A percentile compares a stretch with the other conserved stretches of the same genome.
Conservation (phyloP, 805 yeast species). For the Ogataea neopini region DNA sequence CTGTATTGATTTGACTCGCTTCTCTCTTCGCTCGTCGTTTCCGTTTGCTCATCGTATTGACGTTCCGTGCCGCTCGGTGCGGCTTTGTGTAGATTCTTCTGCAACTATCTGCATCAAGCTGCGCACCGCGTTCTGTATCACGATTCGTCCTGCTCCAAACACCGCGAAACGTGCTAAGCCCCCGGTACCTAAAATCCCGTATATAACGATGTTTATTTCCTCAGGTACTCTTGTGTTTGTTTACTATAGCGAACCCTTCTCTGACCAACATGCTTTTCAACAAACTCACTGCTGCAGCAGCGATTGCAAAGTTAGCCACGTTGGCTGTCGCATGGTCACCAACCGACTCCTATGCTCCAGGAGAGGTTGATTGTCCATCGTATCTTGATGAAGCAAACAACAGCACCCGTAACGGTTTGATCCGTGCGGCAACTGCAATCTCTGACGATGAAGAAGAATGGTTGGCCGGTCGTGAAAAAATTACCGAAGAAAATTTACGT, state of each 20-base stretch:
- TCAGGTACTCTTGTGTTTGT: too few relatives aligned
- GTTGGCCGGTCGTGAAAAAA: constrained; percentile 48
- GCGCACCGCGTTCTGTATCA: not conserved
- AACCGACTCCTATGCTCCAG: constrained; percentile 62
- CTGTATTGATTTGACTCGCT: too few relatives aligned
- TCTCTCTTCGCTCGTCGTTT: too few relatives aligned
- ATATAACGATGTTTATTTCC: not conserved
- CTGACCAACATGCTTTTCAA: constrained; percentile 2
- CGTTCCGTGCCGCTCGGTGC: too few relatives aligned
- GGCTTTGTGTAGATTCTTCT: too few relatives aligned
- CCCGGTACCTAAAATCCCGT: not conserved
- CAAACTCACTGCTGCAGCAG: not conserved
- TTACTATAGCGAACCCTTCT: too few relatives aligned
- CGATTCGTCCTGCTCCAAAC: not conserved
- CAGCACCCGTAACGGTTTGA: constrained; percentile 23
- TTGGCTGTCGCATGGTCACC: constrained; percentile 48
- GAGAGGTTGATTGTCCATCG: constrained; percentile 53
- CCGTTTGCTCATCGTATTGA: too few relatives aligned
- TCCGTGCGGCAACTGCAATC: constrained; percentile 49
- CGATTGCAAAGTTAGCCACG: not conserved
- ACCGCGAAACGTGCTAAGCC: not conserved
- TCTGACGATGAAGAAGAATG: constrained; percentile 52
- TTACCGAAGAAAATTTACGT: constrained; percentile 47
- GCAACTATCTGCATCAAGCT: not conserved
- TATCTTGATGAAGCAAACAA: constrained; percentile 23